Evolutionary conservation across 805 yeast species (phyloP), one percentile per base, ranked within the genome.

Genomic region (Sungouiozyma ichnusensis): DNA sequence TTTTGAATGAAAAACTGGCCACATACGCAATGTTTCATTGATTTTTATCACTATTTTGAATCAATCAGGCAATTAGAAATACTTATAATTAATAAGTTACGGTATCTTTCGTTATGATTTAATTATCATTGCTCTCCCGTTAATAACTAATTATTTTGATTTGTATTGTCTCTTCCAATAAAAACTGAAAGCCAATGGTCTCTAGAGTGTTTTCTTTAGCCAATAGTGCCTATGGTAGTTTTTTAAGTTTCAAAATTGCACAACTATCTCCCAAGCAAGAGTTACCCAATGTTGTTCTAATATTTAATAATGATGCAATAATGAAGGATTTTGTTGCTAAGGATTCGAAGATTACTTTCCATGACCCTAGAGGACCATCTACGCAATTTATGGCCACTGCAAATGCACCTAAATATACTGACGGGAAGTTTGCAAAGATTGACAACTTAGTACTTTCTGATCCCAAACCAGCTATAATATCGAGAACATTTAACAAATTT

Each of bases 401-500:
- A 51, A 44, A 51, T 16, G 49, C 67, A 39, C 57, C 66, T 14
- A 48, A 49, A 6, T 51, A 52, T 35, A 54, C 65, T 41, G 44
- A 60, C 14, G 64, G 60, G 16, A 51, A 52, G 18, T 19, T 46
- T n/a, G 58, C 63, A 2, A 42, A 50, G 0, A 72, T 79, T 20
- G 62, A 65, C 1, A 70, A 78, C 50, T 51, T 86, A 43, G 66
- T 86, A 1, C 69, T 85, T 3, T 63, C 85, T 16, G 82, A 85
- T 7, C 42, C 29, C 9, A 24, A 24, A 24, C 29, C 29, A 24
- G 11, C 29, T 7, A 29, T 37, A 1, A 13, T 34, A 3, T 39
- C 37, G 13, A 33, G 29, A 14, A 34, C 24, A 8, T 20, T 15
- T 15, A 24, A 20, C 2, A 70, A 73, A 46, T 74, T 75, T 43